Percentiles rank a stretch among this genome's conserved stretches.
Evolutionary conservation across 768 basidiomycete genomes (phyloP).

Genomic region (Hygrophorus pudorinus): DNA sequence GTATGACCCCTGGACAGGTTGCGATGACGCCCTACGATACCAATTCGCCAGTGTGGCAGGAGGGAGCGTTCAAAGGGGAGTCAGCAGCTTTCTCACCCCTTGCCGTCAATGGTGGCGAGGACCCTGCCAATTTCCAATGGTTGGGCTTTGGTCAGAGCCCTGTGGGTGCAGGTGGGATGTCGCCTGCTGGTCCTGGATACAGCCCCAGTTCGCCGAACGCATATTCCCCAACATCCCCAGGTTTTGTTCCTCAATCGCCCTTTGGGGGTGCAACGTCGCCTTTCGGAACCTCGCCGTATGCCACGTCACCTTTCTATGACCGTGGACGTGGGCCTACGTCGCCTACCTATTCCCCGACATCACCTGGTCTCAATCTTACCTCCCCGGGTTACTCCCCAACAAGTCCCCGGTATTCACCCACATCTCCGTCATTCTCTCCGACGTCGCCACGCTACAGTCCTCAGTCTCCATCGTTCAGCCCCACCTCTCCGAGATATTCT

Average conservation of each 20-base stretch:
- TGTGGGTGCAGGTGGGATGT: conserved; percentile 75
- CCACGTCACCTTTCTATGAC: conserved; percentile 77
- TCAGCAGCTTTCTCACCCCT: conserved; percentile 93
- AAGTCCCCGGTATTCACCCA: conserved; percentile 79
- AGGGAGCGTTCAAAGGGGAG: conserved; percentile 70
- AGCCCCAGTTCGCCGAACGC: conserved; percentile 87
- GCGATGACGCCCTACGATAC: conserved; percentile 97
- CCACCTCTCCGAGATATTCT: conserved; percentile 83
- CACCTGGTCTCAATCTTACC: conserved; percentile 71
- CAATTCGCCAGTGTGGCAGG: conserved; percentile 79
- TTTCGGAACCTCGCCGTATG: conserved; percentile 71
- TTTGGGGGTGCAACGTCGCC: conserved; percentile 78
- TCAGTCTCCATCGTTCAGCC: conserved; percentile 84
- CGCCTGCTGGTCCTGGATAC: conserved; percentile 80
- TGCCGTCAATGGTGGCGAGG: conserved; percentile 78
- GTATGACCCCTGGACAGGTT: conserved; percentile 85
- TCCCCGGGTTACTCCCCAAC: conserved; percentile 82
- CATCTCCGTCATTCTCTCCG: conserved; percentile 77
- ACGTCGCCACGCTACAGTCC: conserved; percentile 82
- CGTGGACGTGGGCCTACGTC: conserved; percentile 55
- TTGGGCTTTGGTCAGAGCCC: conserved; percentile 84
- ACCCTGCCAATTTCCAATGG: conserved; percentile 60
- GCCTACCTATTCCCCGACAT: conserved; percentile 84
- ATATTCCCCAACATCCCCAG: conserved; percentile 83
- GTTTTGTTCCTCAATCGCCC: conserved; percentile 76